These are phyloP conservation scores for Juncus inflexus DNA, from an alignment of 176 grass and related monocot genomes.

Conservation along the genomic window DNA sequence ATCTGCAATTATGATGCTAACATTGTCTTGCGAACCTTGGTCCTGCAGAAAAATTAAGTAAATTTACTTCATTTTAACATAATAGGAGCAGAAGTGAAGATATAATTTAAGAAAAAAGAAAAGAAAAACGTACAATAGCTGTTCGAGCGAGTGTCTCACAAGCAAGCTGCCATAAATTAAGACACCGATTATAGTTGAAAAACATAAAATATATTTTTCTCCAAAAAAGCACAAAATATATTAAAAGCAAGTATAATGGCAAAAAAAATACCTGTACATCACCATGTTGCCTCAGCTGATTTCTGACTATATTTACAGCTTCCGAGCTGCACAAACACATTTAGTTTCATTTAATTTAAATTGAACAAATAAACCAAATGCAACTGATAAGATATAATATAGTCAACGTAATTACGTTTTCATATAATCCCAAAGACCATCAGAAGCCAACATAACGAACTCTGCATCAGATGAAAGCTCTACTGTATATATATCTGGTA, in stretches of 20 bases:
- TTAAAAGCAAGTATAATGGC: conserved; percentile 10
- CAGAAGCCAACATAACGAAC: conserved; percentile 77
- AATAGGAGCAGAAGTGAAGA: not conserved
- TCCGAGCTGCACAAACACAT: conserved; percentile 57
- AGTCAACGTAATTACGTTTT: conserved; percentile 44
- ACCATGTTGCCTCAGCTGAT: conserved; percentile 80
- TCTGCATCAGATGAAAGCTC: conserved; percentile 81
- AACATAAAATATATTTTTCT: no score
- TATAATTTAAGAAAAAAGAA: not conserved
- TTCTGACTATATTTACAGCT: conserved; percentile 70
- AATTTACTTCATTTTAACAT: not conserved
- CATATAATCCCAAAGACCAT: conserved; percentile 98
- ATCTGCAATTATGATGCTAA: conserved; percentile 90
- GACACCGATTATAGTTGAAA: no score
- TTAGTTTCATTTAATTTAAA: conserved; percentile 18
- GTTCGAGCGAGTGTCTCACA: conserved; percentile 66
- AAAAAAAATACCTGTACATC: conserved; percentile 65
- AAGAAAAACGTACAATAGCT: conserved; percentile 58
- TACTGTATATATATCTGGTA: conserved; percentile 63
- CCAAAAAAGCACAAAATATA: not conserved
- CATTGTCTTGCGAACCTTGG: conserved; percentile 70
- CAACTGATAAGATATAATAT: no score
- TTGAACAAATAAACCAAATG: no score
- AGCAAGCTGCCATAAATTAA: conserved; percentile 50
- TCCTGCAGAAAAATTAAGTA: conserved; percentile 49